Evolutionary conservation across 83 land plant species (phyloP).

Genomic region (Picea abies): DNA sequence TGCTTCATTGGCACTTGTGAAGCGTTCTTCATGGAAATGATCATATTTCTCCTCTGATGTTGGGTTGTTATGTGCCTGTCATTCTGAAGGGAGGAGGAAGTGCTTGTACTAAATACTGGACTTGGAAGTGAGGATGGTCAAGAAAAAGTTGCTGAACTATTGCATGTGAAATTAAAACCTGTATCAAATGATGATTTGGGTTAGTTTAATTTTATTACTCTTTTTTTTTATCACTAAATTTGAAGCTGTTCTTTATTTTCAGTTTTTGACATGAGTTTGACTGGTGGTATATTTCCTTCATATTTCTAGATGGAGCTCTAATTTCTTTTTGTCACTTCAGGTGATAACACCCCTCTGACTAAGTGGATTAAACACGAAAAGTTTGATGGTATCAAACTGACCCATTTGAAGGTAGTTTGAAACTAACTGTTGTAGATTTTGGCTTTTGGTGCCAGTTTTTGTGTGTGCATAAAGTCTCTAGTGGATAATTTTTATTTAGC

Average conservation of each 20-base stretch:
- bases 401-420: conserved; percentile 61
- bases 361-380: conserved; percentile 83
- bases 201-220: not conserved
- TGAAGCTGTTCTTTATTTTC: not conserved
- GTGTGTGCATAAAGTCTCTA: not conserved
- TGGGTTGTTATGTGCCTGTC: not conserved
- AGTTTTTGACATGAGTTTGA: not conserved
- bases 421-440: not conserved
- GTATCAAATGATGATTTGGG: conserved; percentile 24
- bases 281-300: not conserved
- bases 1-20: not conserved
- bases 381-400: conserved; percentile 57
- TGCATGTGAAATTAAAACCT: conserved; percentile 19
- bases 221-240: not conserved
- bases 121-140: conserved; percentile 53
- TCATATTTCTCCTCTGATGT: conserved; percentile 4
- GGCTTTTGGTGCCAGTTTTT: not conserved
- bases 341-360: not conserved
- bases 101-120: conserved; percentile 57
- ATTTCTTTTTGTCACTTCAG: conserved; percentile 13
- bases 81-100: conserved; percentile 54
- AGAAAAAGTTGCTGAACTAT: conserved; percentile 38
- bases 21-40: no score
- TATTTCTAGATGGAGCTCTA: not conserved
- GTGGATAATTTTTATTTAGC: not conserved